Evolutionary conservation across 2,329 filamentous ascomycete species (phyloP).

Genomic region (Penicillium sumatraense): DNA sequence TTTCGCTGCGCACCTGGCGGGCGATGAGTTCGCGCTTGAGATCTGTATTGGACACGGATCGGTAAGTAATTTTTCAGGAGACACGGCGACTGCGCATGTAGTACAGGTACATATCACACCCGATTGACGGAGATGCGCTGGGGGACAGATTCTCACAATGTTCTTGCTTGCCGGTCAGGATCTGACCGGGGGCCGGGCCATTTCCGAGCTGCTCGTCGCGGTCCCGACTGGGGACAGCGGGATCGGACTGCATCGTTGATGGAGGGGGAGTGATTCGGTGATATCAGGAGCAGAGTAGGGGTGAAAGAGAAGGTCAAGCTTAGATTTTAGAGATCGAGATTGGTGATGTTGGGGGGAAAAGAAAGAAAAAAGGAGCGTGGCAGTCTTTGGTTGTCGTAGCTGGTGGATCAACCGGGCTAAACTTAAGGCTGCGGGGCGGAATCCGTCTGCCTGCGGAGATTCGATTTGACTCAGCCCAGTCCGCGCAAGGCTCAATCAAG

Average conservation of each 20-base stretch:
- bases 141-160: conserved; percentile 72
- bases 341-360: background rate
- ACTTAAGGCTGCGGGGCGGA: conserved; percentile 12
- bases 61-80: background rate
- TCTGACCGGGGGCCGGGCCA: conserved; percentile 58
- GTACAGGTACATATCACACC: too few relatives aligned
- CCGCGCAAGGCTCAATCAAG: too few relatives aligned
- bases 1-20: conserved; percentile 87
- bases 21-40: conserved; percentile 94
- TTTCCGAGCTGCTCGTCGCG: conserved; percentile 12
- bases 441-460: conserved; percentile 33
- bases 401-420: background rate
- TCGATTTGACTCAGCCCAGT: background rate
- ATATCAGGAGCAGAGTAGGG: background rate
- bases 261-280: background rate
- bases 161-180: conserved; percentile 94
- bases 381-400: background rate
- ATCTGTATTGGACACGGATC: conserved; percentile 59
- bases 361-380: background rate
- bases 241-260: conserved; percentile 6
- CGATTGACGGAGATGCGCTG: too few relatives aligned
- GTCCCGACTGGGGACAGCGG: conserved; percentile 19
- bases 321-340: too few relatives aligned
- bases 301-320: background rate
- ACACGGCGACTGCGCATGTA: background rate